A percentile compares a stretch with the other conserved stretches of the same genome.
Evolutionary conservation across 768 basidiomycete species (phyloP).

Genomic region (Phylloporus arenicola): DNA sequence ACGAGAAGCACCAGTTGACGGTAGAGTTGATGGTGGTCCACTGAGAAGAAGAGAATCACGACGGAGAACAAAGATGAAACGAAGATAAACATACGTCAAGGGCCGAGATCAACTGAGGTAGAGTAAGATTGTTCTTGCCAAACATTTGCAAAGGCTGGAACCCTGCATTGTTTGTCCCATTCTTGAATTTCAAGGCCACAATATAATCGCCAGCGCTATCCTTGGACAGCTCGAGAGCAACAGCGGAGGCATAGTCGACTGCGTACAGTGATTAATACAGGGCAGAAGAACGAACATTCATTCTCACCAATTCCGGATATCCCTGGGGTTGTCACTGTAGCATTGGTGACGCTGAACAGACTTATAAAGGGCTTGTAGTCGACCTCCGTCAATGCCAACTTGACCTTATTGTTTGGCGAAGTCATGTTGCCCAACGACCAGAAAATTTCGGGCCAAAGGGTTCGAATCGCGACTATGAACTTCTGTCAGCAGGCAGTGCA

Average conservation of each 20-base stretch:
- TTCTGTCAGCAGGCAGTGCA: background rate
- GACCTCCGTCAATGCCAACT: conserved; percentile 68
- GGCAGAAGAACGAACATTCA: background rate
- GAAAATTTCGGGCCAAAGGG: conserved; percentile 67
- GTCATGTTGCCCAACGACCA: conserved; percentile 70
- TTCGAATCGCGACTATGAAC: conserved; percentile 68
- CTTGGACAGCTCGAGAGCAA: conserved; percentile 65
- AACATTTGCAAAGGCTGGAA: conserved; percentile 68
- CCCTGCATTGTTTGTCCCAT: conserved; percentile 52
- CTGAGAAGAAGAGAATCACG: conserved; percentile 4
- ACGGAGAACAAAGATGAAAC: background rate
- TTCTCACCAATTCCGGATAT: conserved; percentile 58
- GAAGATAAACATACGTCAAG: conserved; percentile 14
- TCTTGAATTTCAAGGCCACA: conserved; percentile 79
- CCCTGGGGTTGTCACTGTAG: conserved; percentile 52
- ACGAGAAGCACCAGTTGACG: conserved; percentile 30
- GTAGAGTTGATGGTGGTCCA: conserved; percentile 28
- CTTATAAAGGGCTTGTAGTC: conserved; percentile 90
- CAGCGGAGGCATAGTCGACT: conserved; percentile 70
- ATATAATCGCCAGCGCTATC: conserved; percentile 62
- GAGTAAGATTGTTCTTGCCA: conserved; percentile 31
- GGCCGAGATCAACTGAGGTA: conserved; percentile 14
- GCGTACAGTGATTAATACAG: background rate
- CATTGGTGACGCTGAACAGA: conserved; percentile 72
- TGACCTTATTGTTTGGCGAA: conserved; percentile 66